Base-by-base conservation (phyloP, 2,329 filamentous ascomycete species). In the Clonostachys rosea region DNA sequence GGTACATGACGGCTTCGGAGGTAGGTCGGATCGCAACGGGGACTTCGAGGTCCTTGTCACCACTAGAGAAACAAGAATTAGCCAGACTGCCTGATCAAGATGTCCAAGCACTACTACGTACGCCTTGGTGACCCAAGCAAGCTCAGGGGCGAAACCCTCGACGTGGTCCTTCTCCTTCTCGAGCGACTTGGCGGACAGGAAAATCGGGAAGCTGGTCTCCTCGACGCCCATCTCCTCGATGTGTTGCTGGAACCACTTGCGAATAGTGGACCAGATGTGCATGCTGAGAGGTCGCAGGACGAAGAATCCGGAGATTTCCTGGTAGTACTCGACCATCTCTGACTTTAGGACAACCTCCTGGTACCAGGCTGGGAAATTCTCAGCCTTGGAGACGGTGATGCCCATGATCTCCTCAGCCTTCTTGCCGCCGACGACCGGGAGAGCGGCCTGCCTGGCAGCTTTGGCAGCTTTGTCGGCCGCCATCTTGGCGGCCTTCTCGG, bases 341-440 rank as follows among this genome's bases (percentile, higher is more conserved):
- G 90, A 89, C 80, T 99, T 99, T 62, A 91, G 84, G 48, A 99
- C 87, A 51, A 97, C 89, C 71, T 99, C 92, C 71, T 96, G 90
- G 71, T 99, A 99, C 94, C 94, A 99, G 69, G 85, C 84, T 44
- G 89, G 79, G 65, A 99, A 94, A 71, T 97, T 90, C 43, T 88
- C 86, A 43, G 86, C 76, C 71, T 96, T 97, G 53, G 80, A 78
- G 50, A 87, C 83, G 53, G 91, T 94, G 60, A 96, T 96, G 54
- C 91, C 91, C 59, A 94, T 95, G 54, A 95, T 81, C 54, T 84
- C 79, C 61, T 82, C 79, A 10, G 69, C 58, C 69, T 83, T 82
- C 70, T 83, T 83, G 58, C 75, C 75, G 46, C 77, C 76, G 34
- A 78, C 76, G 20, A 82, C 67, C 24, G 77, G 69, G 45, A 82